Evolutionary conservation across 139 green algal genomes (phyloP), one percentile per base, ranked within the genome.

Genomic region (Chlamydomonas sphaeroides): DNA sequence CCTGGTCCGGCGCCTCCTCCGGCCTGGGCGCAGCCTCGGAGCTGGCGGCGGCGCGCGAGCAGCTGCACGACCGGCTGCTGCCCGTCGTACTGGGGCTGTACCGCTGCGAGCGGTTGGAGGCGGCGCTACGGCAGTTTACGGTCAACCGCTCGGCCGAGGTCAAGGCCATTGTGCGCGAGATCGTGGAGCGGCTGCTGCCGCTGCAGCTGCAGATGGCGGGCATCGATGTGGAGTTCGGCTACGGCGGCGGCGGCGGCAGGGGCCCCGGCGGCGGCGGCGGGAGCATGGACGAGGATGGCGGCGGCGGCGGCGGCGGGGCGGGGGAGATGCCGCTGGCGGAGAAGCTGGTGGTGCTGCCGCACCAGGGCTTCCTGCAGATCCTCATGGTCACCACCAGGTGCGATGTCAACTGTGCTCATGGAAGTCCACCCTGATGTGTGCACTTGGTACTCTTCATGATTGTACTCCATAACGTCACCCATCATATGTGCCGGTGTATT

Each of bases 81-180:
- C 91, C 92, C 5, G 75, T 97, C 36, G 93, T 96, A 39, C 82
- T 95, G 35, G 93, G 92, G 39, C 86, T 98, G 78, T 81, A 89
- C 39, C 89, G 79, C 17, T 78, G 65, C 59, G 61, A 45, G 18
- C 71, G 71, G 20, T 56, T 68, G 56, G 53, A 90, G 70, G 63
- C 32, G 80, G 75, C 84, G 8, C 48, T 95, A 68, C 68, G 79
- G 53, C 79, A 87, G 61, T 89, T 88, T 45, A 75, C 72, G 5
- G 84, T 85, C 11, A 87, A 88, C 68, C 83, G 71, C 23, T 76
- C 68, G 0, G 67, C 78, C 1, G 88, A 93, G 48, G 87, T 91
- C 32, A 94, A 94, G 70, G 81, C 70, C 5, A 67, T 85, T 6
- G 77, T 92, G 26, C 45, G 88, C 35, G 85, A 92, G 41, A 83